These are phyloP conservation scores for Fusarium citri DNA, from an alignment of 2,329 filamentous ascomycete genomes.

Conservation along the genomic window DNA sequence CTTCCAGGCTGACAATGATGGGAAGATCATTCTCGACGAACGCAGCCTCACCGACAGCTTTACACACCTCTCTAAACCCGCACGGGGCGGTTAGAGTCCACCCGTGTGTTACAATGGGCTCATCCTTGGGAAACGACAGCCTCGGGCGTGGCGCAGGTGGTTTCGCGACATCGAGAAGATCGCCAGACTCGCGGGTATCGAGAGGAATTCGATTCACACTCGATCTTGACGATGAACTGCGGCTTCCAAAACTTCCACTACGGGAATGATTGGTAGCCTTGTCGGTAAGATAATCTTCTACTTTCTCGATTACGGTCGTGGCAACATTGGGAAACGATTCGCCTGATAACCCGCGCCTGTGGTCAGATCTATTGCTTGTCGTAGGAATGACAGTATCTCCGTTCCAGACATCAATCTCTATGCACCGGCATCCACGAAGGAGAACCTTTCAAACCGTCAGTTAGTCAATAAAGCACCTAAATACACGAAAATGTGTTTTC, in stretches of 20 bases:
- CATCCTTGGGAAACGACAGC: conserved; percentile 57
- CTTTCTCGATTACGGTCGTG: conserved; percentile 54
- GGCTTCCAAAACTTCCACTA: conserved; percentile 55
- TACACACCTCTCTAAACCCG: conserved; percentile 87
- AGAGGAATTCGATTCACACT: conserved; percentile 44
- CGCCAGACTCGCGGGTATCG: conserved; percentile 50
- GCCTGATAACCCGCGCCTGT: conserved; percentile 61
- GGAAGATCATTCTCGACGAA: conserved; percentile 82
- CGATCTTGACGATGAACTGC: conserved; percentile 48
- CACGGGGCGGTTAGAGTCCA: conserved; percentile 89
- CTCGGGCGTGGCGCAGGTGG: conserved; percentile 41
- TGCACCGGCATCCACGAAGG: conserved; percentile 82
- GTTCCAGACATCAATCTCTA: conserved; percentile 97
- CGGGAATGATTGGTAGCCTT: conserved; percentile 51
- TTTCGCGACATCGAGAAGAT: conserved; percentile 50
- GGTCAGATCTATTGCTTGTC: conserved; percentile 55
- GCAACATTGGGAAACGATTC: conserved; percentile 60
- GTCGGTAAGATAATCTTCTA: conserved; percentile 52
- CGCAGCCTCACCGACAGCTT: conserved; percentile 80
- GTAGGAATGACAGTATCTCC: conserved; percentile 63
- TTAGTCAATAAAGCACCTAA: background rate
- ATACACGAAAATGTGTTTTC: background rate
- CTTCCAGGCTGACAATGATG: conserved; percentile 91
- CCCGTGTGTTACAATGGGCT: conserved; percentile 85
- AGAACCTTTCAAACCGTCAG: conserved; percentile 66